Base-by-base conservation (phyloP, 176 grass and related monocot genomes). In the Microstegium vimineum region DNA sequence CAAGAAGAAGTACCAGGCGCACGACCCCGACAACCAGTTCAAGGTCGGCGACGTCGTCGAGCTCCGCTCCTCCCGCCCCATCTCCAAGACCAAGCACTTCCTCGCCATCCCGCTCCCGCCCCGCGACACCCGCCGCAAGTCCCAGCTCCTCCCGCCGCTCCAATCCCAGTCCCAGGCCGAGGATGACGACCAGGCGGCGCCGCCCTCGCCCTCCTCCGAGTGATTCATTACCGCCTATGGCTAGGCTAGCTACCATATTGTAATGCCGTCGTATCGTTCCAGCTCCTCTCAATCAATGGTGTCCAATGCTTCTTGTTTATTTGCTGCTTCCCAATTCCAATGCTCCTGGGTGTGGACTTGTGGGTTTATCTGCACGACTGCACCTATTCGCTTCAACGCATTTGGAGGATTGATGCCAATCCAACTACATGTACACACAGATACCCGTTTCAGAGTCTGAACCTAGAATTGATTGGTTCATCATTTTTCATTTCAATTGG, bases 81-180 rank as follows among this genome's bases (percentile, higher is more conserved):
- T 98, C 83, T 95, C 92, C 90, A 98, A 98, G 89, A 93, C 90
- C 89, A 98, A 98, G 89, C 75, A 92, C 87, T 89, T 91, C 89
- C 20, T 98, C 52, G 93, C 93, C 80, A 23, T 98, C 67, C 89
- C 92, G 27, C 69, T 87, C 6, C 57, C 89, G 27, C 80, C 89
- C 9, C 85, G 86, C 32, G 82, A 91, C 67, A 83, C 86, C 30
- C 89, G 84, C 62, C 88, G 78, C 88, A 90, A 82, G 73, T 71
- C 74, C 2, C 86, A 89, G 77, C 89, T 94, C 69, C 86, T 71
- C 0, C 75, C 85, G 8, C 87, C 84, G 0, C 86, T 82, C 38
- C 68, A 91, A 81, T 91, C 89, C 8, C 40, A 89, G 77, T 2
- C 35, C 65, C 18, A 3, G 5, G 4, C 7, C 4, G 62, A 22